Percentiles rank a stretch among this genome's conserved stretches.
phyloP scores from a whole-genome alignment of 2,329 filamentous ascomycete species.

The Colletotrichum lini region DNA sequence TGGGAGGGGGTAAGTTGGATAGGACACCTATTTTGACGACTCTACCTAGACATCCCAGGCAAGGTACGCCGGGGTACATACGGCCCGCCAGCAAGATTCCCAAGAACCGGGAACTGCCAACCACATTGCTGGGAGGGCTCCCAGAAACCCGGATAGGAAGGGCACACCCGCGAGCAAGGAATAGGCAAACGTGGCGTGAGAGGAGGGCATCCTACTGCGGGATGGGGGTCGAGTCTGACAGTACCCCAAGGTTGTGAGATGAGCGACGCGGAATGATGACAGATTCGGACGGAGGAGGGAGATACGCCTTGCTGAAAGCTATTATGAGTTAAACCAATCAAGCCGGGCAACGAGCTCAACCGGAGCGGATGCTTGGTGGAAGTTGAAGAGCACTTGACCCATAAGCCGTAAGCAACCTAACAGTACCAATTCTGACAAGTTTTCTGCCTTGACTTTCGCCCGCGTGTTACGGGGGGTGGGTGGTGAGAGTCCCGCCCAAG shows the following conservation, averaged over 20 bases:
- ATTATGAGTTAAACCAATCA: conserved; percentile 10
- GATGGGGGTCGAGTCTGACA: neutral
- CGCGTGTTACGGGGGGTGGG: neutral
- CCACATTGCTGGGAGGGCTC: conserved; percentile 4
- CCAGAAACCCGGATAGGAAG: conserved; percentile 22
- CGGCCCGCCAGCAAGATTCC: conserved; percentile 9
- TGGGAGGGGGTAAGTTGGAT: neutral
- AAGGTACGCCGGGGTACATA: conserved; percentile 7
- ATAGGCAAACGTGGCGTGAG: conserved; percentile 29
- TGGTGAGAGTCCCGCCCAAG: conserved; percentile 32
- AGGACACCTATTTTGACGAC: neutral
- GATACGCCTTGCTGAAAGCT: conserved; percentile 23
- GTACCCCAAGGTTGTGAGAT: neutral
- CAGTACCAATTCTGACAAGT: neutral
- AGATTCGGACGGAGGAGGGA: neutral
- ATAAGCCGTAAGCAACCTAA: conserved; percentile 8
- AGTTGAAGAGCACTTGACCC: conserved; percentile 14
- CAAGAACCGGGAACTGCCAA: conserved; percentile 37
- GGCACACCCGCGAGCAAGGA: conserved; percentile 15
- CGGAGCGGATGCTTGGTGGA: neutral
- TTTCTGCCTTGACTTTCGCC: conserved; percentile 18
- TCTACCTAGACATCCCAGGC: neutral
- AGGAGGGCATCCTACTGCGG: conserved; percentile 5
- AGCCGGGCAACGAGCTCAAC: neutral
- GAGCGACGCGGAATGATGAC: conserved; percentile 14